phyloP scores from a whole-genome alignment of 2,329 filamentous ascomycete species.

The Bipolaris zeicola region DNA sequence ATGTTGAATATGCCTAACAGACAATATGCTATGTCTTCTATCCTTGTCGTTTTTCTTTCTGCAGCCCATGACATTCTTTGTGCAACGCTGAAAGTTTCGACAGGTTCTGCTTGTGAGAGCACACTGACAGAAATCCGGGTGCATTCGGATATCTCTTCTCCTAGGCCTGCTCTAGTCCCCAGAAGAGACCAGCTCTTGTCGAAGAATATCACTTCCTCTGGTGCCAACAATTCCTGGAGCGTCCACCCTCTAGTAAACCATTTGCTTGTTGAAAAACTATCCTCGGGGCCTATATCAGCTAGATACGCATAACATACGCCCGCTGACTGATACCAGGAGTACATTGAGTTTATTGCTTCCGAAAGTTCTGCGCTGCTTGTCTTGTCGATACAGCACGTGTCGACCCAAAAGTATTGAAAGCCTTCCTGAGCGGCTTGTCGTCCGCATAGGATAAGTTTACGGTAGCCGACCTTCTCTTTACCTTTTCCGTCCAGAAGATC shows the following conservation, averaged over 20 bases:
- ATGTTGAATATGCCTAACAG: background rate
- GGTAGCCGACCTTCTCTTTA: too few species aligned
- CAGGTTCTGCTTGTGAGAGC: background rate
- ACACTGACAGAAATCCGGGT: background rate
- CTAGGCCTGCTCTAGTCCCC: background rate
- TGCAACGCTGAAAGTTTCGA: background rate
- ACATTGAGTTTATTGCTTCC: background rate
- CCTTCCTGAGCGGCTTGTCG: too few species aligned
- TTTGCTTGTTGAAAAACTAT: background rate
- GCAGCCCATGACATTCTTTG: conserved; percentile 1
- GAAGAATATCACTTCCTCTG: background rate
- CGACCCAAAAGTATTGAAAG: too few species aligned
- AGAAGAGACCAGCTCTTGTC: background rate
- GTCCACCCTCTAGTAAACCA: background rate
- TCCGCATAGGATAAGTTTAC: too few species aligned
- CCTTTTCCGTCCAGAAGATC: too few species aligned
- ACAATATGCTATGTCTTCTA: conserved; percentile 3
- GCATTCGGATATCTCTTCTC: background rate
- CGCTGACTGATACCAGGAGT: background rate
- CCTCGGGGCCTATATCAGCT: background rate
- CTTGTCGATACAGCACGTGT: too few species aligned
- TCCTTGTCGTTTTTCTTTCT: background rate
- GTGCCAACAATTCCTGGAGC: background rate
- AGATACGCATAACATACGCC: background rate
- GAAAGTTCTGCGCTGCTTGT: too few species aligned